These are phyloP conservation scores for Datura wrightii DNA, from an alignment of 257 asterid species.

Conservation along the genomic window DNA sequence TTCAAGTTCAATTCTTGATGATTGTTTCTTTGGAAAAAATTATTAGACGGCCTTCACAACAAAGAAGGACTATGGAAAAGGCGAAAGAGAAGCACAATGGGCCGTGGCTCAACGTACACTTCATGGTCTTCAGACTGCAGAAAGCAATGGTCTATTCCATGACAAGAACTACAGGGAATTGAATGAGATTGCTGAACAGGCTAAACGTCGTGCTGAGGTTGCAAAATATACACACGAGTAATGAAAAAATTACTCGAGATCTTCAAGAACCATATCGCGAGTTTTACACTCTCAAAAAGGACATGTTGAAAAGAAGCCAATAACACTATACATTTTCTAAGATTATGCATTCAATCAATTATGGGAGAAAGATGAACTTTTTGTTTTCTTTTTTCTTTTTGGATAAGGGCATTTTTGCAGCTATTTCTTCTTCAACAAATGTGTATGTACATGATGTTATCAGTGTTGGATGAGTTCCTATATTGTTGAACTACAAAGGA, in stretches of 20 bases:
- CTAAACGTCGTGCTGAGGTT: conserved; percentile 58
- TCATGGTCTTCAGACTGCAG: conserved; percentile 51
- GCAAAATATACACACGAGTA: conserved; percentile 44
- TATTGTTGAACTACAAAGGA: conserved; percentile 1
- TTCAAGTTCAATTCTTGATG: background rate
- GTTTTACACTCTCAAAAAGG: conserved; percentile 52
- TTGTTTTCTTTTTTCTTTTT: background rate
- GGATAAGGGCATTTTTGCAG: conserved; percentile 15
- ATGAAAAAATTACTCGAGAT: background rate
- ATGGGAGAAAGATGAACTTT: background rate
- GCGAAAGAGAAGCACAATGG: conserved; percentile 67
- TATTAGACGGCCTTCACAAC: conserved; percentile 60
- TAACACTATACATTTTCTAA: conserved; percentile 53
- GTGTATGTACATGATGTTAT: conserved; percentile 6
- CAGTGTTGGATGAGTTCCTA: conserved; percentile 13
- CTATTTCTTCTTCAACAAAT: background rate
- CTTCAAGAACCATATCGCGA: conserved; percentile 31
- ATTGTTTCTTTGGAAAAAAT: background rate
- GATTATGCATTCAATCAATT: background rate
- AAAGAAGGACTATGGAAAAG: conserved; percentile 54
- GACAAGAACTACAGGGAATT: conserved; percentile 52
- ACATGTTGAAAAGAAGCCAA: conserved; percentile 54
- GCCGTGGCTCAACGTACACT: conserved; percentile 61
- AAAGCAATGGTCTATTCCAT: conserved; percentile 25
- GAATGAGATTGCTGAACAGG: conserved; percentile 61